phyloP scores from a whole-genome alignment of 2,329 filamentous ascomycete species.

The Microsporum ferrugineum region DNA sequence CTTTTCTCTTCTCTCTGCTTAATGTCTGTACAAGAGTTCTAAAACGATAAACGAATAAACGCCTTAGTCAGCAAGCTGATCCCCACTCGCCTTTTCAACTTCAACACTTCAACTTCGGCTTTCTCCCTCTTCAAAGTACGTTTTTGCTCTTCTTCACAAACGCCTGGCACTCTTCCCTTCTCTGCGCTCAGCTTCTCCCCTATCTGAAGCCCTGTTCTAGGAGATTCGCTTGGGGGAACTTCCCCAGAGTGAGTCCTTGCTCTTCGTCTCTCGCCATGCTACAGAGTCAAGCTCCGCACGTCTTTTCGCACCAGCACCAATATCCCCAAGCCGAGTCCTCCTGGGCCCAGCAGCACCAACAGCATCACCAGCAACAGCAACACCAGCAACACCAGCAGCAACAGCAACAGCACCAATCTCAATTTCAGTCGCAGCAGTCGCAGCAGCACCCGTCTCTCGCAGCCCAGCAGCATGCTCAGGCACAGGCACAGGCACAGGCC shows the following conservation, averaged over 20 bases:
- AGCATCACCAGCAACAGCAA: slow-evolving; percentile 26
- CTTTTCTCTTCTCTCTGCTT: background rate
- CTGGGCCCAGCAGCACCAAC: slow-evolving; percentile 32
- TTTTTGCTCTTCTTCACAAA: background rate
- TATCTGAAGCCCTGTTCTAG: background rate
- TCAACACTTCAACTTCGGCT: background rate
- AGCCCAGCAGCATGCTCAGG: slow-evolving; percentile 28
- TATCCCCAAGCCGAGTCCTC: slow-evolving; percentile 37
- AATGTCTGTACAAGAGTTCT: background rate
- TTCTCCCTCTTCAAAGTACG: background rate
- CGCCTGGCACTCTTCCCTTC: background rate
- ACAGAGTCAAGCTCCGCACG: slow-evolving; percentile 46
- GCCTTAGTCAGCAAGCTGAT: background rate
- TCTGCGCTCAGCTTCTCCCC: background rate
- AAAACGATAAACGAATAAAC: background rate
- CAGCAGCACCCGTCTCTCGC: slow-evolving; percentile 30
- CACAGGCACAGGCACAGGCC: slow-evolving; percentile 25
- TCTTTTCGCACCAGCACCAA: slow-evolving; percentile 50
- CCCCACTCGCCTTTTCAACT: background rate
- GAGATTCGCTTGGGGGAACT: slow-evolving; percentile 17
- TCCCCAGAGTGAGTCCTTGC: slow-evolving; percentile 9
- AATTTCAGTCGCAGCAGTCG: slow-evolving; percentile 28
- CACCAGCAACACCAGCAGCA: slow-evolving; percentile 31
- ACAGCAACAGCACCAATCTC: slow-evolving; percentile 28
- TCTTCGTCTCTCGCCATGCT: slow-evolving; percentile 31